phyloP scores from a whole-genome alignment of 352 stramenopile species.

The Blastocystis sp. region DNA sequence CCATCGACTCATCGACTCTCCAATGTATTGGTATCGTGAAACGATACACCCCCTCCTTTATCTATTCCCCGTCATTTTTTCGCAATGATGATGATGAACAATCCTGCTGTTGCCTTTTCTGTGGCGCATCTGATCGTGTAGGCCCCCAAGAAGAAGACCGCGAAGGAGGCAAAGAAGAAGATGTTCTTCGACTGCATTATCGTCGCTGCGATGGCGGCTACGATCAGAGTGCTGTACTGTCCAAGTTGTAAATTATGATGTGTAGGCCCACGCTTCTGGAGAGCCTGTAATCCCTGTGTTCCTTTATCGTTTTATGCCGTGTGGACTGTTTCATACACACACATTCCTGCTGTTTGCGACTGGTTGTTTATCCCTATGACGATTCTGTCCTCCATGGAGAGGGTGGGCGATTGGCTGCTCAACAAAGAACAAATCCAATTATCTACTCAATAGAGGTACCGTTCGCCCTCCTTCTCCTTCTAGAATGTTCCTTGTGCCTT shows the following conservation, averaged over 20 bases:
- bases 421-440: too few relatives aligned
- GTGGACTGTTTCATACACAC: background rate
- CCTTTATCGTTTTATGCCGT: background rate
- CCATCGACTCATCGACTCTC: too few relatives aligned
- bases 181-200: constrained; percentile 48
- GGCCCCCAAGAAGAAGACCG: background rate
- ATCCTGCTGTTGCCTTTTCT: background rate
- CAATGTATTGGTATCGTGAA: background rate
- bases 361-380: background rate
- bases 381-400: background rate
- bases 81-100: background rate
- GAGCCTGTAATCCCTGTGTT: constrained; percentile 10
- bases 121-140: background rate
- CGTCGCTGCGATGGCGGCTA: constrained; percentile 27
- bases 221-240: constrained; percentile 22
- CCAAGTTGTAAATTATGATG: background rate
- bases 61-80: background rate
- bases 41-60: background rate
- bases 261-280: constrained; percentile 53
- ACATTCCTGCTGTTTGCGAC: background rate
- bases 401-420: too few relatives aligned
- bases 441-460: too few relatives aligned
- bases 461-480: background rate
- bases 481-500: constrained; percentile 46
- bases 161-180: constrained; percentile 61